These are phyloP conservation scores for Acanthamoeba triangularis DNA, from an alignment of 208 protist species.

Conservation along the genomic window DNA sequence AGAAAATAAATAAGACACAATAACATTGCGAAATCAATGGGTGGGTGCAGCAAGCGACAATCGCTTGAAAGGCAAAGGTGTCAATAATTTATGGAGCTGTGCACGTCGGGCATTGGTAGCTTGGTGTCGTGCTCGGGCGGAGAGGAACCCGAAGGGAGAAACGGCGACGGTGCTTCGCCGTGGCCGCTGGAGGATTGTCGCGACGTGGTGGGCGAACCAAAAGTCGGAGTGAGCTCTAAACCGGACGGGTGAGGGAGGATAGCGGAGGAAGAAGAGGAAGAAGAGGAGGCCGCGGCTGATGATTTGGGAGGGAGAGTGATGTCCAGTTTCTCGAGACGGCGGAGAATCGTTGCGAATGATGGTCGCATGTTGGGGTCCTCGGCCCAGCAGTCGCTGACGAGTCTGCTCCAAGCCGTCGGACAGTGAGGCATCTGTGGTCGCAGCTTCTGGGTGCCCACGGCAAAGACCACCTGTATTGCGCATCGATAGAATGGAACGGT, in stretches of 20 bases:
- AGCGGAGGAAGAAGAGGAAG: not conserved
- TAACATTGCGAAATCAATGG: no score
- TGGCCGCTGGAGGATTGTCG: slow-evolving; percentile 23
- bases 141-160: not conserved
- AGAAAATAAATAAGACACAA: not conserved
- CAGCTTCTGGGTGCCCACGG: slow-evolving; percentile 59
- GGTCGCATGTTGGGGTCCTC: slow-evolving; percentile 43
- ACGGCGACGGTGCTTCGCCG: not conserved
- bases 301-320: not conserved
- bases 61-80: not conserved
- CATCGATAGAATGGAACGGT: not conserved
- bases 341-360: not conserved
- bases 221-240: not conserved
- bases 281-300: not conserved
- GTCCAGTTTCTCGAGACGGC: slow-evolving; percentile 18
- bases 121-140: not conserved
- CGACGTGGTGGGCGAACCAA: not conserved
- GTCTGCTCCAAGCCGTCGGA: not conserved
- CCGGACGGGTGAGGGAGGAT: not conserved
- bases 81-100: slow-evolving; percentile 26
- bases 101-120: not conserved
- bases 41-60: no score
- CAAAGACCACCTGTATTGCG: slow-evolving; percentile 42
- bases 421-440: slow-evolving; percentile 48
- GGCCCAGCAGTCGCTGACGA: slow-evolving; percentile 33